Percentiles rank a stretch among this genome's conserved stretches.
phyloP scores from a whole-genome alignment of 371 early-diverging fungal genomes.

The Lichtheimia ramosa region DNA sequence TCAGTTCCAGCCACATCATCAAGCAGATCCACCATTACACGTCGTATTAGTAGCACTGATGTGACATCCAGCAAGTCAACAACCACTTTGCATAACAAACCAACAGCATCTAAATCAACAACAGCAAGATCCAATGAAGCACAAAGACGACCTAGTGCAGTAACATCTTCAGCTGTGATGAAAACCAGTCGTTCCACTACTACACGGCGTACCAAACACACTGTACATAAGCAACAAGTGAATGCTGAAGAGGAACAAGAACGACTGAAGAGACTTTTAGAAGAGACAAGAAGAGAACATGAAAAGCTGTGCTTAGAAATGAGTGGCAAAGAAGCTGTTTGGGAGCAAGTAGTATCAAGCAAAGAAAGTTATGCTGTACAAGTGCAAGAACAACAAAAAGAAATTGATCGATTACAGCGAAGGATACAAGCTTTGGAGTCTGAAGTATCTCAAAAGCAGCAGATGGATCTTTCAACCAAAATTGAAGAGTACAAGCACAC shows the following conservation, averaged over 20 bases:
- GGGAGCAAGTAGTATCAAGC: constrained; percentile 33
- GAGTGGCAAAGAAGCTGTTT: constrained; percentile 36
- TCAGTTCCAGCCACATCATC: too few species aligned
- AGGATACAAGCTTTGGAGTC: constrained; percentile 10
- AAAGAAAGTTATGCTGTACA: constrained; percentile 43
- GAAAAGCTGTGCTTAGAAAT: constrained; percentile 25
- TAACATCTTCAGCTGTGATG: too few species aligned
- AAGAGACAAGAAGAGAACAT: constrained; percentile 25
- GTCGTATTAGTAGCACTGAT: too few species aligned
- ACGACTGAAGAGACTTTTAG: constrained; percentile 18
- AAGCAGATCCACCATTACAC: too few species aligned
- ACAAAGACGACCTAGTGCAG: too few species aligned
- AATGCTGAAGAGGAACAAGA: constrained; percentile 10
- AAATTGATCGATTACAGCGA: constrained; percentile 23
- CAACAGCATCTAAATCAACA: too few species aligned
- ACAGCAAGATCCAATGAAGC: too few species aligned
- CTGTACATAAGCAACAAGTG: neutral
- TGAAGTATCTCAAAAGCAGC: neutral
- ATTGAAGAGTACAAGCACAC: constrained; percentile 6
- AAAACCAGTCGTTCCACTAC: constrained; percentile 8
- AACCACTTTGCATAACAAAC: too few species aligned
- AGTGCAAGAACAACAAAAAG: constrained; percentile 31
- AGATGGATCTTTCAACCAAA: neutral
- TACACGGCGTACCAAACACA: constrained; percentile 12
- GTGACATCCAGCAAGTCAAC: too few species aligned